Evolutionary conservation across 2,329 filamentous ascomycete species (phyloP), one percentile per base, ranked within the genome.

Genomic region (Aspergillus caelatus): DNA sequence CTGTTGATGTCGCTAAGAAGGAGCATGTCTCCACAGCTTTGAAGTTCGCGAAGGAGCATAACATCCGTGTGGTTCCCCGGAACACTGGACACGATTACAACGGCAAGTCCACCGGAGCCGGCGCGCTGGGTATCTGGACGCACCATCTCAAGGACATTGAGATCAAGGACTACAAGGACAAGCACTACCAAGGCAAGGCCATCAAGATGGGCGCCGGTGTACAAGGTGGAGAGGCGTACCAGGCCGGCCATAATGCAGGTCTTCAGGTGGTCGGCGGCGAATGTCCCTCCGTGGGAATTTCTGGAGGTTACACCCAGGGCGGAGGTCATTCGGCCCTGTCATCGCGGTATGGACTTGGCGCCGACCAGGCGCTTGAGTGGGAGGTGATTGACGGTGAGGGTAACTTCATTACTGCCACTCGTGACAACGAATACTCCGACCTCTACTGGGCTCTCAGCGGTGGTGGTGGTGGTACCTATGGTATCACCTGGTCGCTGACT

Each of bases 401-500:
- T 2, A 62, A 79, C 19, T 69, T 82, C n/a, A 65, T 88, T 1
- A 81, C 74, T 2, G 86, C 85, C 0, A 83, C 79, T 4, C 79
- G 77, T 0, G 70, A 69, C 0, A 64, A 82, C 43, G 21, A 65
- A 30, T 85, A 89, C 67, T 58, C 76, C 0, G 86, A 89, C 62
- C 75, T 90, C 0, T 89, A 86, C 76, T 90, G 86, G 87, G 88
- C 87, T 1, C 74, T 89, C 1, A 79, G 80, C 48, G 87, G 87
- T 4, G 86, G 88, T 0, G 87, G 87, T 2, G 84, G 82, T 11
- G 85, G 86, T 19, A 88, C 81, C 34, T 90, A 84, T 67, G 87
- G 80, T 2, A 79, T 89, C 2, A 85, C 89, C 1, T 73, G 82
- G 19, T 85, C 83, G 2, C 79, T 88, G 72, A 88, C 84, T 0